Conservation (phyloP, 345 rosid genomes). For the Rhodamnia rubescens region DNA sequence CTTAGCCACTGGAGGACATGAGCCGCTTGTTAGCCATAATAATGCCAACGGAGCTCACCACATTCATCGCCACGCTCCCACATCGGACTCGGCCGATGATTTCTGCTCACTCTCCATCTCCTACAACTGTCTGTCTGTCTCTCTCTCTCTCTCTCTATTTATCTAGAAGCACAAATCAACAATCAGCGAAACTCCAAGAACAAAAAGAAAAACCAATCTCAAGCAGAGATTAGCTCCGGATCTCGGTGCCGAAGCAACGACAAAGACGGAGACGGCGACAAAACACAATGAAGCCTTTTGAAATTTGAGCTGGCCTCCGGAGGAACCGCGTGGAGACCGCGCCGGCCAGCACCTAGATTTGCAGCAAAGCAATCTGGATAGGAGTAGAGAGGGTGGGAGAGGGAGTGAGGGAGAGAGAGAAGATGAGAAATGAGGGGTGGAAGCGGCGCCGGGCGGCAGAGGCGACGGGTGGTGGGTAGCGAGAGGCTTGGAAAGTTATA, state of each 20-base stretch:
- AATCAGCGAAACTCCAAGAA: neutral
- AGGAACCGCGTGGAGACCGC: too few species aligned
- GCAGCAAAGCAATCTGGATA: too few species aligned
- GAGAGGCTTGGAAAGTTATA: too few species aligned
- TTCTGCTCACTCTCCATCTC: slow-evolving; percentile 54
- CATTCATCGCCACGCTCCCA: slow-evolving; percentile 93
- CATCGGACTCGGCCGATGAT: slow-evolving; percentile 60
- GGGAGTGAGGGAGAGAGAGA: too few species aligned
- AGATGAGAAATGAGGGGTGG: too few species aligned
- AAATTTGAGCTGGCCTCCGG: too few species aligned
- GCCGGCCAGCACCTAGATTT: too few species aligned
- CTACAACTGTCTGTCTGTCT: neutral
- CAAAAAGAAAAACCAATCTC: neutral
- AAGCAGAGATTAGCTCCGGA: neutral
- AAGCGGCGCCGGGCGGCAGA: too few species aligned
- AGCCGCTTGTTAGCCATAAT: slow-evolving; percentile 97
- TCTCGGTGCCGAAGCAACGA: neutral
- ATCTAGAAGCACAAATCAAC: neutral
- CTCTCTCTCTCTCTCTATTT: neutral
- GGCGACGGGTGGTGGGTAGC: too few species aligned
- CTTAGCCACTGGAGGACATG: slow-evolving; percentile 70
- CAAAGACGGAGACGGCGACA: too few species aligned
- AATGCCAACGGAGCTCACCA: slow-evolving; percentile 86
- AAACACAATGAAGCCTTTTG: too few species aligned
- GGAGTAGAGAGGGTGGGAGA: too few species aligned